Base-by-base conservation (phyloP, 2,329 filamentous ascomycete species). In the Neopestalotiopsis sp. region DNA sequence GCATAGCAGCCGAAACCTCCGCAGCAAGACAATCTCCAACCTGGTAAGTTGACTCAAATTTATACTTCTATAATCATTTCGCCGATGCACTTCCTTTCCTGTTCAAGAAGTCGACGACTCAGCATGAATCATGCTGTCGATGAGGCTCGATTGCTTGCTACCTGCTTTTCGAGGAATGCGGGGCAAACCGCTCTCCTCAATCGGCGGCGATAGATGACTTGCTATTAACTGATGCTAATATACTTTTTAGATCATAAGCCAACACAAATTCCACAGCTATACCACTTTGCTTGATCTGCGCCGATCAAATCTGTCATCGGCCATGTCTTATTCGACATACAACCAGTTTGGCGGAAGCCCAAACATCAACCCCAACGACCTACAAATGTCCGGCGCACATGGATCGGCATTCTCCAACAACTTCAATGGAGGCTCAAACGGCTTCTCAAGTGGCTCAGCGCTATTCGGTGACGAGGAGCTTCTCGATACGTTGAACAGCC, bases 401-500 rank as follows among this genome's bases (percentile, higher is more conserved):
- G 89, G 88, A 28, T 85, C 87, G 49, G 86, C 88, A 1, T 93
- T 89, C 74, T 86, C 86, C 74, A 90, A 91, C 79, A 88, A 86
- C 75, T 90, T 87, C 76, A 84, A 82, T 68, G 83, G 86, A 30
- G 83, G 90, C 72, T 86, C 88, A 40, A 91, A 90, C 69, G 91
- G 89, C 78, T 97, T 94, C 83, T 91, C 92, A 60, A 91, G 90
- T 74, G 92, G 92, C 69, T 92, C 91, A 70, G 92, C 93, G 12
- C 88, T 92, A 56, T 95, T 97, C 73, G 91, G 90, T 71, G 95
- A 97, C 72, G 95, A 98, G 72, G 95, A 98, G 78, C 85, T 98
- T 61, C 86, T 95, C 61, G 95, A 97, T 72, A 88, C 88, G 45
- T 85, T 95, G 9, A 86, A 82, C 58, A 86, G 85, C 73, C 85